phyloP scores from a whole-genome alignment of 192 early-diverging fungal genomes.

The Coemansia sp. region DNA sequence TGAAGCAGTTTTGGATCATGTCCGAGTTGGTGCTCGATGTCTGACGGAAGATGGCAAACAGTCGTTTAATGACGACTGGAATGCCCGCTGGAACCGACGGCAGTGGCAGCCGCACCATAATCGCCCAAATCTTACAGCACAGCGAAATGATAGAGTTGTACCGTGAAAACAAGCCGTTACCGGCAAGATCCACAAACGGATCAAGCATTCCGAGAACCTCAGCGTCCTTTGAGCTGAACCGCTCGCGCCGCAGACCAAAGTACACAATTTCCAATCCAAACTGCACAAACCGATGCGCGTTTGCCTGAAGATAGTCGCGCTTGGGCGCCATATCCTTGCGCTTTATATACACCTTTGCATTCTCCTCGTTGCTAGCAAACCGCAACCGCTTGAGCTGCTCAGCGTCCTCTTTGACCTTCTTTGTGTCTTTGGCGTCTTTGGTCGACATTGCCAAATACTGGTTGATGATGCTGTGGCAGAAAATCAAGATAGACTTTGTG shows the following conservation, averaged over 20 bases:
- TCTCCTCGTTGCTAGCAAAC: conserved; percentile 28
- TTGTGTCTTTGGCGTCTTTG: conserved; percentile 52
- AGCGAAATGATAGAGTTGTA: conserved; percentile 66
- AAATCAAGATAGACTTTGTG: conserved; percentile 67
- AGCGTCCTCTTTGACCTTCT: conserved; percentile 53
- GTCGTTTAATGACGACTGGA: conserved; percentile 69
- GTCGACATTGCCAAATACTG: conserved; percentile 79
- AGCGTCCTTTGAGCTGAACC: conserved; percentile 52
- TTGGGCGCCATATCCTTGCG: conserved; percentile 57
- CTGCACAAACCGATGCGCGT: conserved; percentile 87
- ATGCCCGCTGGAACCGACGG: conserved; percentile 65
- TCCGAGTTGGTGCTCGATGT: conserved; percentile 61
- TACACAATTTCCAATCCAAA: conserved; percentile 90
- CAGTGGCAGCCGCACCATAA: conserved; percentile 70
- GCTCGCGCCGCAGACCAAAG: conserved; percentile 61
- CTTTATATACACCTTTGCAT: conserved; percentile 70
- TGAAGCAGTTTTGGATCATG: conserved; percentile 76
- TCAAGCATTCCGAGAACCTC: conserved; percentile 71
- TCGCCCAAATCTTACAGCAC: conserved; percentile 68
- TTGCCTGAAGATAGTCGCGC: conserved; percentile 76
- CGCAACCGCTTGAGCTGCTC: conserved; percentile 57
- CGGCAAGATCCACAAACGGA: conserved; percentile 77
- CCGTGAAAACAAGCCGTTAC: conserved; percentile 80
- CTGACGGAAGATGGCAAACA: conserved; percentile 72
- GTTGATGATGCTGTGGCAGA: conserved; percentile 81